Evolutionary conservation across 768 basidiomycete species (phyloP), one percentile per base, ranked within the genome.

Genomic region (Amyloporia xantha): DNA sequence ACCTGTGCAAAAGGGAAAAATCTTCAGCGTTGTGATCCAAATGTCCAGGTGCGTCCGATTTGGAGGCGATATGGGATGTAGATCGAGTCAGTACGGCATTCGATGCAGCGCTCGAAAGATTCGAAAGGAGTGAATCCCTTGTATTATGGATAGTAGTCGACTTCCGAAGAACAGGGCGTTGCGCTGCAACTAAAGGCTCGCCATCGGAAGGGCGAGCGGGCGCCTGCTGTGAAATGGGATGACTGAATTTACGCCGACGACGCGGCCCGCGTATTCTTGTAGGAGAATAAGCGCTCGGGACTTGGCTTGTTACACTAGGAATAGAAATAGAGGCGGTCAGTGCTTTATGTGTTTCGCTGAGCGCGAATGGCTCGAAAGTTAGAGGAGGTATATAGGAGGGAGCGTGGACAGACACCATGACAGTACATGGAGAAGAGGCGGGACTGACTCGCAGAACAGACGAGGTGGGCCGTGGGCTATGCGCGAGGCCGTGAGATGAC

Each of bases 371-470:
- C 33, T 45, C 44, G 33, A 45, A 45, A 23, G 44, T 24, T 20
- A 45, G 44, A 19, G 44, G 44, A n/a, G 44, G 44, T 9, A 45
- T 28, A 24, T 45, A 45, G 20, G 27, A 19, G 20, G 44, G 28
- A 17, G 44, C 27, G n/a, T 28, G 44, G 17, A 45, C 44, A 33
- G 44, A 45, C 20, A 45, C 44, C 44, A 45, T 45, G 44, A 45
- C 27, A 36, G 44, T 33, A 35, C 30, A 36, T 45, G 44, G 30
- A 45, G 28, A 43, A 30, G 44, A 6, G 44, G 10, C 19, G 44
- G 12, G 28, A n/a, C 7, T 11, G 28, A 23, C 44, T 45, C n/a
- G 44, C 44, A 33, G 30, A 6, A 11, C 44, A 23, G 10, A 28
- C 44, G 20, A 19, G 10, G 44, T 23, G 33, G 28, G 44, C 33